These are phyloP conservation scores for Scheffersomyces coipomensis DNA, from an alignment of 805 yeast genomes.

Conservation along the genomic window DNA sequence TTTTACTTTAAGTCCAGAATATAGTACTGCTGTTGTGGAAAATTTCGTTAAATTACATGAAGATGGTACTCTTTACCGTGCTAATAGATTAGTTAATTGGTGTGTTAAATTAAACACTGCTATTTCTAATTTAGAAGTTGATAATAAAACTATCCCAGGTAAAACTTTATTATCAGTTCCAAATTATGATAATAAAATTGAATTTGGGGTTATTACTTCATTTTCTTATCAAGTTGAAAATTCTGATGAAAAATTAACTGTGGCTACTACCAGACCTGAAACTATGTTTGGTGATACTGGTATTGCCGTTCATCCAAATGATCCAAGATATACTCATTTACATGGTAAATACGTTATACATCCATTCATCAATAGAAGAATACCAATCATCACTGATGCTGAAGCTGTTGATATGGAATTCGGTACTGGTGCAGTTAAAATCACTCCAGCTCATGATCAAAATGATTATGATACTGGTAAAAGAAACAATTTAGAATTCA, in stretches of 20 bases:
- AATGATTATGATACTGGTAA: constrained; percentile 97
- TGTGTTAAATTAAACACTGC: constrained; percentile 93
- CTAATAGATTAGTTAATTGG: constrained; percentile 93
- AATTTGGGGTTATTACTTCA: constrained; percentile 96
- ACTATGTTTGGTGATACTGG: constrained; percentile 98
- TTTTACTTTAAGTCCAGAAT: constrained; percentile 81
- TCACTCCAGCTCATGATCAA: constrained; percentile 97
- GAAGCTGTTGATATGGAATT: constrained; percentile 99
- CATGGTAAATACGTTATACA: constrained; percentile 92
- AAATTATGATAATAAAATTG: constrained; percentile 84
- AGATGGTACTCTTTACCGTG: constrained; percentile 94
- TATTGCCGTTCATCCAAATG: constrained; percentile 96
- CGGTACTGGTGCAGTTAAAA: constrained; percentile 99
- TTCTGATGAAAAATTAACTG: constrained; percentile 81
- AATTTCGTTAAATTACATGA: constrained; percentile 90
- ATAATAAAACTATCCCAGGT: constrained; percentile 84
- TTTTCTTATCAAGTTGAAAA: constrained; percentile 87
- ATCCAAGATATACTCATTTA: constrained; percentile 85
- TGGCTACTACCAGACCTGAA: constrained; percentile 99
- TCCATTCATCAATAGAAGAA: constrained; percentile 80
- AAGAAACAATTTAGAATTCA: constrained; percentile 83
- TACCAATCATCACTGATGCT: constrained; percentile 86
- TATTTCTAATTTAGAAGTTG: constrained; percentile 93
- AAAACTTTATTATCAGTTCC: constrained; percentile 82
- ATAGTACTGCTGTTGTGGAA: constrained; percentile 79